Evolutionary conservation across 2,329 filamentous ascomycete species (phyloP).

Genomic region (Verticillium longisporum): DNA sequence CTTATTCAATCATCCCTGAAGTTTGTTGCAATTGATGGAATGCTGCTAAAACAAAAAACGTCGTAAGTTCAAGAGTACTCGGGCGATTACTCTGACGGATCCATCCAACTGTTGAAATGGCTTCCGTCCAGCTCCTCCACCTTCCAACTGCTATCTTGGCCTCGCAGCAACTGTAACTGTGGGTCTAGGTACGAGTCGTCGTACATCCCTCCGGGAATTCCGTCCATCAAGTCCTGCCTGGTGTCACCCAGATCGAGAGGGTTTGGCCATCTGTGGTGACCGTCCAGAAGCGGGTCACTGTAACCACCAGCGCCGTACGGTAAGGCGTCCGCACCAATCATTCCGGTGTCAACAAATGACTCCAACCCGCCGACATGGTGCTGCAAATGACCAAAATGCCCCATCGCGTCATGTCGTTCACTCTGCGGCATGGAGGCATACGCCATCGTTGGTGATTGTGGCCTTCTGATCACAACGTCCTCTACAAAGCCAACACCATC

Average conservation of each 20-base stretch:
- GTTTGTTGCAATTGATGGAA: too few relatives aligned
- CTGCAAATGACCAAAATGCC: constrained; percentile 8
- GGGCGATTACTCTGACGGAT: constrained; percentile 16
- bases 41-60: too few relatives aligned
- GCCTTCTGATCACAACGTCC: constrained; percentile 23
- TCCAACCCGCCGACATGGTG: constrained; percentile 12
- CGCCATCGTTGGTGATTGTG: constrained; percentile 22
- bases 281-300: neutral
- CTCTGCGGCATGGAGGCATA: constrained; percentile 7
- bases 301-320: constrained; percentile 2
- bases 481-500: constrained; percentile 17
- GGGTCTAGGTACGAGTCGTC: constrained; percentile 13
- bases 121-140: constrained; percentile 23
- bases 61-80: neutral
- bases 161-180: constrained; percentile 20
- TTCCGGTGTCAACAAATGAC: constrained; percentile 10
- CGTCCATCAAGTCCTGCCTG: constrained; percentile 3
- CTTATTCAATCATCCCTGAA: too few relatives aligned
- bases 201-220: constrained; percentile 9
- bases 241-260: neutral
- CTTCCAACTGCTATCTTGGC: constrained; percentile 25
- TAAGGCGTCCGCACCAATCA: constrained; percentile 8
- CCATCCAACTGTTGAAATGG: constrained; percentile 24
- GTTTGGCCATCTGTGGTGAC: constrained; percentile 1
- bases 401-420: constrained; percentile 9